Evolutionary conservation across 1,139 yeast species (phyloP).

Genomic region (Candida pseudocylindracea): DNA sequence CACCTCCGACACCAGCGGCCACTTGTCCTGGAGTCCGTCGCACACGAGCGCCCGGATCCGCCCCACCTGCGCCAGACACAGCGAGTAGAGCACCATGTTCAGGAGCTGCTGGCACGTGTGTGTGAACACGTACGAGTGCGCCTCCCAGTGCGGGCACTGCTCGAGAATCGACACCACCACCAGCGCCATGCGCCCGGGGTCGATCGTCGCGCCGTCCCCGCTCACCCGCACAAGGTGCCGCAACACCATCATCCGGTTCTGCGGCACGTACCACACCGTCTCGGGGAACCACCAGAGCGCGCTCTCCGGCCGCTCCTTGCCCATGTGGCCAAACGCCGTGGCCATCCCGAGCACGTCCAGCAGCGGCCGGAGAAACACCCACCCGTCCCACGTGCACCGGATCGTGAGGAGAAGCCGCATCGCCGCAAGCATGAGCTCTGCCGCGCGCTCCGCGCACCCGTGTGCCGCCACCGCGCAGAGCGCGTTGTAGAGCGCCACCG

Average conservation of each 20-base stretch:
- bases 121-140: conserved; percentile 42
- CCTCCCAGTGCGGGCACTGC: conserved; percentile 46
- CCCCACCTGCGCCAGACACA: conserved; percentile 20
- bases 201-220: conserved; percentile 8
- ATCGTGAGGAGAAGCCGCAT: conserved; percentile 33
- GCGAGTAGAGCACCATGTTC: conserved; percentile 29
- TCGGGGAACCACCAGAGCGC: conserved; percentile 43
- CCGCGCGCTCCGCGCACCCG: neutral
- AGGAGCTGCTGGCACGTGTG: conserved; percentile 57
- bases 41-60: conserved; percentile 28
- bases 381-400: conserved; percentile 23
- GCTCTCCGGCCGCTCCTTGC: conserved; percentile 1
- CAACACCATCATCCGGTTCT: conserved; percentile 3
- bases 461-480: neutral
- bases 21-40: conserved; percentile 31
- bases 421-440: conserved; percentile 19
- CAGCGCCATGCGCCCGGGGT: conserved; percentile 29
- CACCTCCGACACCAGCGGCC: conserved; percentile 15
- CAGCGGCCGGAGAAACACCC: conserved; percentile 28
- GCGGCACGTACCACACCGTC: conserved; percentile 21
- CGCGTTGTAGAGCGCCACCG: no score
- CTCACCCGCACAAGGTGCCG: conserved; percentile 13
- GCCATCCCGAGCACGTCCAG: conserved; percentile 47
- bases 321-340: conserved; percentile 25
- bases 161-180: conserved; percentile 26